Percentiles rank a stretch among this genome's conserved stretches.
Conservation (phyloP, 2,329 filamentous ascomycete species). For the Colletotrichum cordylinicola region DNA sequence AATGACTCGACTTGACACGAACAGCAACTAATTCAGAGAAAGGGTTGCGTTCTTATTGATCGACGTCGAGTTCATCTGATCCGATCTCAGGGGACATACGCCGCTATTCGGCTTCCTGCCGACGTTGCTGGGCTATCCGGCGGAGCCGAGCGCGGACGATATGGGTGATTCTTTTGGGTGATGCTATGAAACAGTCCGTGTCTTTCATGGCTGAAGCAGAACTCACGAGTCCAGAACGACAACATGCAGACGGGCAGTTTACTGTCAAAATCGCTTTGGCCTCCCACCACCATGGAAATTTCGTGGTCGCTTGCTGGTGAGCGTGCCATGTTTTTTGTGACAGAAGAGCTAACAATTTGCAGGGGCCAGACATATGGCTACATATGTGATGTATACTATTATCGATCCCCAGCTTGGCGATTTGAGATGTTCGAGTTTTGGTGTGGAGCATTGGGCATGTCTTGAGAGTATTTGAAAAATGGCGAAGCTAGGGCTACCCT, state of each 20-base stretch:
- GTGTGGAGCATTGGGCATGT: not conserved
- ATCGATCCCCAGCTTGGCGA: not conserved
- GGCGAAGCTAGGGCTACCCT: not conserved
- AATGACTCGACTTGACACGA: not conserved
- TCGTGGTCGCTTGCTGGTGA: not conserved
- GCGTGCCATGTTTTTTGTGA: not conserved
- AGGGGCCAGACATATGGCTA: not conserved
- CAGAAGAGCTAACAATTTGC: not conserved
- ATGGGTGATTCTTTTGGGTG: not conserved
- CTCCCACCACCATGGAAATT: not conserved
- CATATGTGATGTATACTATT: not conserved
- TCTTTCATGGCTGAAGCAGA: not conserved
- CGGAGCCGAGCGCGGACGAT: not conserved
- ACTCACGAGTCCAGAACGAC: not conserved
- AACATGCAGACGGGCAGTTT: not conserved
- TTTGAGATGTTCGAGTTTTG: fast-evolving
- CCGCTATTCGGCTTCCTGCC: not conserved
- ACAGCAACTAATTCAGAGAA: not conserved
- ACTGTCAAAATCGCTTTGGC: not conserved
- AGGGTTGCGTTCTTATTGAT: not conserved
- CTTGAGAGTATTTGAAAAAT: not conserved
- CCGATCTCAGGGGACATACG: not conserved
- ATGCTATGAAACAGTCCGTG: not conserved
- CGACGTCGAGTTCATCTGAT: not conserved
- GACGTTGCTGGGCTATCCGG: not conserved